Evolutionary conservation across 495 filamentous ascomycete species (phyloP).

Genomic region (Jackrogersella multiformis): DNA sequence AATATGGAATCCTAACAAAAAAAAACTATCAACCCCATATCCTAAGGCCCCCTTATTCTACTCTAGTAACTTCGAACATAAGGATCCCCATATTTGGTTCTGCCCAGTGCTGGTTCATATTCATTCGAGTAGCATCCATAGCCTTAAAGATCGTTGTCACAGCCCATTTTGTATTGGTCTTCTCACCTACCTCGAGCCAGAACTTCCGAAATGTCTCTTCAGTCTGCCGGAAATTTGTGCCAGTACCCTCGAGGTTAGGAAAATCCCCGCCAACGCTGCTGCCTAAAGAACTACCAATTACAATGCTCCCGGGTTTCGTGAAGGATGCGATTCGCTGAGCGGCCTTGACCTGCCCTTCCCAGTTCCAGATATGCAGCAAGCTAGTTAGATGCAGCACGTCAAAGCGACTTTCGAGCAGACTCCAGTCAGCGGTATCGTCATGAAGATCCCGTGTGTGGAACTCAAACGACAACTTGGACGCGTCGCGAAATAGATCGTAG

Average conservation of each 20-base stretch:
- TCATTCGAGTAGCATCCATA: not conserved
- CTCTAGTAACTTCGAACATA: conserved; percentile 1
- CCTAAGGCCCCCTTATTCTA: not conserved
- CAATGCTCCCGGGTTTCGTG: not conserved
- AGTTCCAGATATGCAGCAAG: conserved; percentile 8
- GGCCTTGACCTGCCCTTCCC: conserved; percentile 6
- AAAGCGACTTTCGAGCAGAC: not conserved
- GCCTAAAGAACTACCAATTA: conserved; percentile 4
- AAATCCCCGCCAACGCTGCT: conserved; percentile 5
- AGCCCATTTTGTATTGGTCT: not conserved
- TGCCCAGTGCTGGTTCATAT: conserved; percentile 9
- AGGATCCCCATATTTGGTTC: conserved; percentile 12
- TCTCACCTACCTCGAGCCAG: conserved; percentile 11
- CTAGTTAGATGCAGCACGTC: conserved; percentile 3
- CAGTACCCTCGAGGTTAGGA: conserved; percentile 1
- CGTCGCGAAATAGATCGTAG: conserved; percentile 10
- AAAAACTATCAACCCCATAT: no score
- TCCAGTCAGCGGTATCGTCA: conserved; percentile 5
- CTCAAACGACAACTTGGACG: not conserved
- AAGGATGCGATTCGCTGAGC: conserved; percentile 8
- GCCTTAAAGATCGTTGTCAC: conserved; percentile 5
- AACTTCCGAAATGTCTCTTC: conserved; percentile 7
- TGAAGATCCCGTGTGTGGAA: conserved; percentile 2
- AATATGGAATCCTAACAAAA: no score
- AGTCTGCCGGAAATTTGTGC: conserved; percentile 10